Conservation (phyloP, 768 basidiomycete genomes). For the Rhodosporidiobolus odoratus region DNA sequence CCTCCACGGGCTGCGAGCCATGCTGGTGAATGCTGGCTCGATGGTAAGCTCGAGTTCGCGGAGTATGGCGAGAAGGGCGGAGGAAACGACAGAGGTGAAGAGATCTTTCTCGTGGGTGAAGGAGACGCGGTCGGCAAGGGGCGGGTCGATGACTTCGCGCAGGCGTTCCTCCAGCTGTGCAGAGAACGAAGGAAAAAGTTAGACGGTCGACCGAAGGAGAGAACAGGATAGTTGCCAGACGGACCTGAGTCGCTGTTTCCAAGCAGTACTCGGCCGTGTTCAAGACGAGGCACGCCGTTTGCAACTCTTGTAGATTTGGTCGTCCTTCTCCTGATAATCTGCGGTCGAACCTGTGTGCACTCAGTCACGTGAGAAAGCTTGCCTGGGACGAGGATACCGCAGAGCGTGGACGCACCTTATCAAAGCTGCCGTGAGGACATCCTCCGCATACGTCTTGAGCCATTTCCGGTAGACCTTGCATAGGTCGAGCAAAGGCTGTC, state of each 20-base stretch:
- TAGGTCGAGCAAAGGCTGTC: constrained; percentile 75
- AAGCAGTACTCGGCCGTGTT: constrained; percentile 99
- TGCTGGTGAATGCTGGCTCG: constrained; percentile 69
- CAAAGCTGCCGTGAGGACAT: constrained; percentile 67
- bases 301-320: constrained; percentile 68
- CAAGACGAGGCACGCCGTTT: constrained; percentile 78
- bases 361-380: background rate
- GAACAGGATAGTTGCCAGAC: constrained; percentile 20
- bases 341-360: constrained; percentile 47
- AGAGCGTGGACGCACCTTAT: constrained; percentile 57
- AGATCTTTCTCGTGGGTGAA: constrained; percentile 80
- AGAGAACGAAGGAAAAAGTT: background rate
- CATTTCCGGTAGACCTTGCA: constrained; percentile 82
- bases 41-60: constrained; percentile 78
- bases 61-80: constrained; percentile 70
- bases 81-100: constrained; percentile 81
- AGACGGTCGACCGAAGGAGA: background rate
- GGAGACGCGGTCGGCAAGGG: constrained; percentile 70
- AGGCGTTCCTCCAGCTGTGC: constrained; percentile 85
- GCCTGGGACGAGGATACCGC: background rate
- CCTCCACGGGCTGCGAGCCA: constrained; percentile 74
- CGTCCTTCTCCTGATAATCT: constrained; percentile 74
- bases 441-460: constrained; percentile 94
- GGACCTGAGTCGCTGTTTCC: constrained; percentile 76
- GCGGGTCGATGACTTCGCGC: constrained; percentile 68